phyloP scores from a whole-genome alignment of 257 asterid species.

The Mitragyna speciosa region DNA sequence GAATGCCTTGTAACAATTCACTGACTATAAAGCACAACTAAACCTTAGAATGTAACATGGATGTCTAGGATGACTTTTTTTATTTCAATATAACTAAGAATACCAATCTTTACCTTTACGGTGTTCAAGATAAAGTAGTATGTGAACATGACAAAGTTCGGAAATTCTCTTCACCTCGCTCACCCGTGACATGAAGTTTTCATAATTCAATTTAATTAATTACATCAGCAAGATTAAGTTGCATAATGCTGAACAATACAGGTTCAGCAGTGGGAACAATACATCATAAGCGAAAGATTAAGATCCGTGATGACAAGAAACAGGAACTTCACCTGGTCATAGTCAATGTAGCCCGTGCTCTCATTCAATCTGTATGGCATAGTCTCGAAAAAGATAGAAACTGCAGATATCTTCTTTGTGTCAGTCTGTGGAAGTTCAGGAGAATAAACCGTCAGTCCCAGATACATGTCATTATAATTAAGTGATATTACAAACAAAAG shows the following conservation, averaged over 20 bases:
- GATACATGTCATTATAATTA: not conserved
- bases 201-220: not conserved
- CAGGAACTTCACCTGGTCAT: constrained; percentile 53
- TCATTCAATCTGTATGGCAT: constrained; percentile 89
- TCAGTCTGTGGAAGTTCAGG: constrained; percentile 39
- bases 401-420: constrained; percentile 92
- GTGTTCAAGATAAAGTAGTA: not conserved
- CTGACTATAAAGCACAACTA: too few relatives aligned
- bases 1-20: too few relatives aligned
- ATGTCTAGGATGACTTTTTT: too few relatives aligned
- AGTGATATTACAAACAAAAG: not conserved
- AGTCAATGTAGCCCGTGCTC: constrained; percentile 78
- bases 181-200: not conserved
- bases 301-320: not conserved
- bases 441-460: constrained; percentile 3
- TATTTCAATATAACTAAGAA: not conserved
- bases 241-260: not conserved
- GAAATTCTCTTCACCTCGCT: not conserved
- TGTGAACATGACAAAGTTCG: not conserved
- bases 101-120: not conserved
- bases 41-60: too few relatives aligned
- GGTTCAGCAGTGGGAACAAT: constrained; percentile 3
- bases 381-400: constrained; percentile 84
- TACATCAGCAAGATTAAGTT: not conserved
- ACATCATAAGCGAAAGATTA: not conserved